Evolutionary conservation across 2,329 filamentous ascomycete genomes (phyloP).

Genomic region (Aspergillus sp.): DNA sequence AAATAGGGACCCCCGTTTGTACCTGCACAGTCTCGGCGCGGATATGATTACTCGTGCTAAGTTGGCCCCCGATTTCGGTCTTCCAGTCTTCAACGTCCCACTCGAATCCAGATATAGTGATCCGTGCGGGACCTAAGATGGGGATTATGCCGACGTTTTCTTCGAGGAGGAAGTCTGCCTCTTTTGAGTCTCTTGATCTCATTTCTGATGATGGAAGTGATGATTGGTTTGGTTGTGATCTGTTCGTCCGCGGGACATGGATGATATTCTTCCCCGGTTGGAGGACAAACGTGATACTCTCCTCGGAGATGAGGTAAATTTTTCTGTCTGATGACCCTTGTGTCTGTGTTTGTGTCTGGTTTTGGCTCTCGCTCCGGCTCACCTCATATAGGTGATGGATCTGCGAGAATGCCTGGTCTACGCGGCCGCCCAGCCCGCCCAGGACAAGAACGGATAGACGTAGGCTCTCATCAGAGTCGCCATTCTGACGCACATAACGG

Average conservation of each 20-base stretch:
- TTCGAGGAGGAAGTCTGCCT: constrained; percentile 55
- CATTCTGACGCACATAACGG: background rate
- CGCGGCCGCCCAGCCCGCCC: constrained; percentile 82
- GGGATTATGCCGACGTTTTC: constrained; percentile 86
- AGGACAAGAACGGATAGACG: constrained; percentile 71
- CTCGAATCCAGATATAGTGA: constrained; percentile 77
- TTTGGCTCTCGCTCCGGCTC: constrained; percentile 40
- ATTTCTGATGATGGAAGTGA: background rate
- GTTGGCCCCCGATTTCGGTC: constrained; percentile 69
- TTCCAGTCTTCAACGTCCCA: constrained; percentile 88
- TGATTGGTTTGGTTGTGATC: constrained; percentile 6
- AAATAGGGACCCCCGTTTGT: constrained; percentile 61
- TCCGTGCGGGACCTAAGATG: constrained; percentile 72
- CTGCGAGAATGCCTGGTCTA: constrained; percentile 89
- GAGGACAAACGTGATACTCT: constrained; percentile 81
- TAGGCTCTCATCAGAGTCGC: background rate
- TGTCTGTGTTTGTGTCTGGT: constrained; percentile 6
- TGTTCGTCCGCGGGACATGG: constrained; percentile 53
- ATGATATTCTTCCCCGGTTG: constrained; percentile 67
- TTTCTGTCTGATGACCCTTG: constrained; percentile 44
- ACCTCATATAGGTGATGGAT: constrained; percentile 75
- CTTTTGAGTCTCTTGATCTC: constrained; percentile 6
- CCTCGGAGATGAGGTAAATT: constrained; percentile 77
- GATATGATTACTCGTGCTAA: constrained; percentile 82
- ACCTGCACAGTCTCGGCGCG: constrained; percentile 61